Conservation (phyloP, 257 asterid genomes). For the Nicotiana paniculata region DNA sequence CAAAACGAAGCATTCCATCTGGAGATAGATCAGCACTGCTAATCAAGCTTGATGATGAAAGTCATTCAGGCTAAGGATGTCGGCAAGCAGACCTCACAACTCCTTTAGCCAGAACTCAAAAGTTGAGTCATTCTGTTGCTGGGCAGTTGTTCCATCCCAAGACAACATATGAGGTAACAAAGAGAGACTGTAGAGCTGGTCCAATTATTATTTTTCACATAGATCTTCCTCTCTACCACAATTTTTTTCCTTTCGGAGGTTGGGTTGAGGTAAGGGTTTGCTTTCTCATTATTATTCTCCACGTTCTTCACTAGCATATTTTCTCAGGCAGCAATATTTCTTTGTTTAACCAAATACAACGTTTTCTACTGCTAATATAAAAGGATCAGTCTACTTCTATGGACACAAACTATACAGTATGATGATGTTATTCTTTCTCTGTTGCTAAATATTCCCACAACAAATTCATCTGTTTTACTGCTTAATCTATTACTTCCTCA, state of each 20-base stretch:
- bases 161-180: not conserved
- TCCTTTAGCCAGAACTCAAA: not conserved
- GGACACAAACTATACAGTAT: not conserved
- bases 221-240: not conserved
- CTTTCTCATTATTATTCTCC: not conserved
- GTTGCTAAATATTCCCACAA: not conserved
- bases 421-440: not conserved
- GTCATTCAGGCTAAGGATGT: not conserved
- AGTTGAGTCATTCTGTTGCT: not conserved
- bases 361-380: not conserved
- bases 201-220: not conserved
- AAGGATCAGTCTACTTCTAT: not conserved
- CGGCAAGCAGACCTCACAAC: not conserved
- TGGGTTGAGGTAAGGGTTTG: not conserved
- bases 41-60: not conserved
- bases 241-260: not conserved
- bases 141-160: not conserved
- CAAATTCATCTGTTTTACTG: not conserved
- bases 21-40: constrained; percentile 1
- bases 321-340: not conserved
- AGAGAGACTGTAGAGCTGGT: not conserved
- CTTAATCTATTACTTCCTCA: not conserved
- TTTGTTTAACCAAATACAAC: not conserved
- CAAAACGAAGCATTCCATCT: not conserved
- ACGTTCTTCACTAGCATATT: not conserved